phyloP scores from a whole-genome alignment of 2,329 filamentous ascomycete genomes.

The Byssothecium circinans region DNA sequence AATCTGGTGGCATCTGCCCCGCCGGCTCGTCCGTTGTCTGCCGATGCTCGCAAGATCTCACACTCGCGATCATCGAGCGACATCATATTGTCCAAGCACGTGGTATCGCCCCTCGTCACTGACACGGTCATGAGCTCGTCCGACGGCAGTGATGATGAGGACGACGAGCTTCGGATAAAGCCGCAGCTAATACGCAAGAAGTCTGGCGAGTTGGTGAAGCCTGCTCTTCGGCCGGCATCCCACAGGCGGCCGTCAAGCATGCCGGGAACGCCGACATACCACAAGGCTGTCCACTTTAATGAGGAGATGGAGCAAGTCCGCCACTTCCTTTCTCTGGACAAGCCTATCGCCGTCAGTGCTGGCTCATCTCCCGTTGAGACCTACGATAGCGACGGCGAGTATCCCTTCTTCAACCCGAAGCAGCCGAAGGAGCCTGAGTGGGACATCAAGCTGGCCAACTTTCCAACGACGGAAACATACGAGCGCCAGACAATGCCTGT shows the following conservation, averaged over 20 bases:
- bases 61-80: constrained; percentile 64
- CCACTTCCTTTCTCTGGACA: constrained; percentile 92
- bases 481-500: constrained; percentile 67
- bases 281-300: constrained; percentile 98
- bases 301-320: constrained; percentile 93
- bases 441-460: constrained; percentile 85
- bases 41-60: constrained; percentile 61
- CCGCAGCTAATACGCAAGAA: constrained; percentile 97
- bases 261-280: constrained; percentile 94
- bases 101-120: constrained; percentile 46
- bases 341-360: constrained; percentile 93
- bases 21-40: constrained; percentile 47
- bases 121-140: constrained; percentile 46
- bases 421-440: constrained; percentile 65
- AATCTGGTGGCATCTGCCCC: constrained; percentile 22
- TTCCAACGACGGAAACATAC: constrained; percentile 65
- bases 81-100: constrained; percentile 52
- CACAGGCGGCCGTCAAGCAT: constrained; percentile 87
- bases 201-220: constrained; percentile 93
- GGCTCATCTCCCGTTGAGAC: constrained; percentile 87
- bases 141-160: constrained; percentile 58
- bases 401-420: constrained; percentile 70
- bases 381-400: constrained; percentile 85
- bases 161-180: constrained; percentile 63
- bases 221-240: constrained; percentile 80